These are phyloP conservation scores for Trichoderma sp. DNA, from an alignment of 2,329 filamentous ascomycete species.

Conservation along the genomic window DNA sequence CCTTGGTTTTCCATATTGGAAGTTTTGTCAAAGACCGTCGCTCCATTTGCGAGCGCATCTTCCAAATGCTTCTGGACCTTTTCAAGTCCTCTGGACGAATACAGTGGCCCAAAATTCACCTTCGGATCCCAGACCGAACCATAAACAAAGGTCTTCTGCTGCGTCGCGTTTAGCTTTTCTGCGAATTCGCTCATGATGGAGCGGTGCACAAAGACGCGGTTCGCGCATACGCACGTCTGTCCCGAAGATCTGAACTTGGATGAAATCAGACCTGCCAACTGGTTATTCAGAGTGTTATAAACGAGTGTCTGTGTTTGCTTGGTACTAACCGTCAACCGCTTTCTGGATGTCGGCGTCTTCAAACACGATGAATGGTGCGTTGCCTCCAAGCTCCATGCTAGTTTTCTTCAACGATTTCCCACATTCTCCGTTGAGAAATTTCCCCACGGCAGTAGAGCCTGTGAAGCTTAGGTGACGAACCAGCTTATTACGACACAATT, in stretches of 20 bases:
- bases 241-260: background rate
- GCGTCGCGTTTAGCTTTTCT: background rate
- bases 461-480: background rate
- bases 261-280: background rate
- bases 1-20: background rate
- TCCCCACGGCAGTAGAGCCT: background rate
- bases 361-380: conserved; percentile 26
- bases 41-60: conserved; percentile 63
- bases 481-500: background rate
- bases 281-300: background rate
- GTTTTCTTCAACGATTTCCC: background rate
- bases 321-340: background rate
- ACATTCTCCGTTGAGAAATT: background rate
- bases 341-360: background rate
- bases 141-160: background rate
- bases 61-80: conserved; percentile 64
- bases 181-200: background rate
- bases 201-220: background rate
- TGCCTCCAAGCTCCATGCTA: background rate
- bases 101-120: conserved; percentile 61
- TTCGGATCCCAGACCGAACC: conserved; percentile 44
- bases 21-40: background rate
- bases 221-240: background rate
- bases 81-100: conserved; percentile 54
- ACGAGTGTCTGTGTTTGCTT: background rate